These are phyloP conservation scores for Ogataea henricii DNA, from an alignment of 805 yeast species.

Conservation along the genomic window DNA sequence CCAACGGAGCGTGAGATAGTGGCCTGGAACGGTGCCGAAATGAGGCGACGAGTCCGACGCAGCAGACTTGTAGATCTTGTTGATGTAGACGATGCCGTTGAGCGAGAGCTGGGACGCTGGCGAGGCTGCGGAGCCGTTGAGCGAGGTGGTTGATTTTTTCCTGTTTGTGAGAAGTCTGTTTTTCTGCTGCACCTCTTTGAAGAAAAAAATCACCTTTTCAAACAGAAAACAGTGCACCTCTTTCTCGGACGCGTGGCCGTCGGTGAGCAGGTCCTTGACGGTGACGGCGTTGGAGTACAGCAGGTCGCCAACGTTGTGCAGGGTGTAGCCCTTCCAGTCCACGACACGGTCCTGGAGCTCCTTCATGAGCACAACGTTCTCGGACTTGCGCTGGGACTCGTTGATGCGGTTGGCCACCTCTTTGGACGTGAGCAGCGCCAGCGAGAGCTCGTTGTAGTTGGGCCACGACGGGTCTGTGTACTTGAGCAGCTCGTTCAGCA, in stretches of 20 bases:
- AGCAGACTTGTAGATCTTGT: slow-evolving; percentile 28
- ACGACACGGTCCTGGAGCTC: slow-evolving; percentile 72
- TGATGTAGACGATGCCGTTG: slow-evolving; percentile 35
- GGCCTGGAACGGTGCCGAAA: slow-evolving; percentile 43
- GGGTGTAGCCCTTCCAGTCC: slow-evolving; percentile 91
- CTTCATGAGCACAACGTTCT: slow-evolving; percentile 71
- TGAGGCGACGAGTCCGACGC: slow-evolving; percentile 34
- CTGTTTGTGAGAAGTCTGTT: slow-evolving; percentile 50
- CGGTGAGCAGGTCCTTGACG: slow-evolving; percentile 56
- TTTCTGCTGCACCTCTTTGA: slow-evolving; percentile 58
- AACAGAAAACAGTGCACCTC: slow-evolving; percentile 90
- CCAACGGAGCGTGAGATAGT: slow-evolving; percentile 71
- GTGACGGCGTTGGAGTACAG: slow-evolving; percentile 71
- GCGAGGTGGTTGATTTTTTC: slow-evolving; percentile 49
- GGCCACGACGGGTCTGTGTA: slow-evolving; percentile 54
- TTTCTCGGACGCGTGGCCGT: slow-evolving; percentile 65
- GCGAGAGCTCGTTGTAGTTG: slow-evolving; percentile 63
- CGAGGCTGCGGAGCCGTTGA: slow-evolving; percentile 22
- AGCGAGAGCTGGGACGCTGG: slow-evolving; percentile 25
- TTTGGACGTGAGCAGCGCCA: slow-evolving; percentile 73
- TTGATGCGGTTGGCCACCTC: slow-evolving; percentile 86
- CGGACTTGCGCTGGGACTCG: slow-evolving; percentile 91
- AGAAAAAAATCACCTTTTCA: slow-evolving; percentile 63
- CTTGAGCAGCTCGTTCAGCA: slow-evolving; percentile 74
- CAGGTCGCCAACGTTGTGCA: slow-evolving; percentile 81